A percentile compares a stretch with the other conserved stretches of the same genome.
phyloP scores from a whole-genome alignment of 2,329 filamentous ascomycete genomes.

The Whalleya microplaca region DNA sequence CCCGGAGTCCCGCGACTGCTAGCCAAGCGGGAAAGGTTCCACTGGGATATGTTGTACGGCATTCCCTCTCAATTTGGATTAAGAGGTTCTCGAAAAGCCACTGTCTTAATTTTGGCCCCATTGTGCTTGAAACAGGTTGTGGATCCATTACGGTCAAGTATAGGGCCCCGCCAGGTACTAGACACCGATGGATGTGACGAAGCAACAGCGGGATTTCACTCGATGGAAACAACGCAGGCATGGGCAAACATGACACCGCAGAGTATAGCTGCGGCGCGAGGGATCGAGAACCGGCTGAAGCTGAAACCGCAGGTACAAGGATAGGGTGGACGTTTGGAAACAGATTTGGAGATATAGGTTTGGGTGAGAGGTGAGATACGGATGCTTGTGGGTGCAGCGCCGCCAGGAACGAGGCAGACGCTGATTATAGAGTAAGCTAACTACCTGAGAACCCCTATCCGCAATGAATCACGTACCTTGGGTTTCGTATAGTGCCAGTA shows the following conservation, averaged over 20 bases:
- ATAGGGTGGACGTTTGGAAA: constrained; percentile 43
- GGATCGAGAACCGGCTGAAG: constrained; percentile 39
- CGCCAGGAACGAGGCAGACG: constrained; percentile 54
- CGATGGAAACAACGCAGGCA: constrained; percentile 61
- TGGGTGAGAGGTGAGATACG: constrained; percentile 51
- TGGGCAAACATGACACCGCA: constrained; percentile 54
- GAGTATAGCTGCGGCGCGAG: constrained; percentile 50
- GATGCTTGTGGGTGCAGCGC: constrained; percentile 45
- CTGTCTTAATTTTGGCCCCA: constrained; percentile 59
- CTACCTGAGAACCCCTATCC: constrained; percentile 22
- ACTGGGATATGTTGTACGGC: constrained; percentile 63
- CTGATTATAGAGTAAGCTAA: constrained; percentile 43
- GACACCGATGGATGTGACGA: constrained; percentile 57
- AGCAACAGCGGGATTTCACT: constrained; percentile 61
- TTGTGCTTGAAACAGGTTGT: constrained; percentile 56
- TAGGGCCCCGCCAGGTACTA: constrained; percentile 58
- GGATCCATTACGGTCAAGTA: constrained; percentile 67
- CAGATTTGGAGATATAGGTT: constrained; percentile 45
- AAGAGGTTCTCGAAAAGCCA: constrained; percentile 68
- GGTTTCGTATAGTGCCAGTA: constrained; percentile 56
- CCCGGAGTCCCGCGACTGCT: constrained; percentile 55
- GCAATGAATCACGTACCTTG: constrained; percentile 43
- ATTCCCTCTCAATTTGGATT: constrained; percentile 60
- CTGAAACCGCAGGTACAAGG: constrained; percentile 35
- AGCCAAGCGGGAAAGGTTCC: constrained; percentile 63